Conservation (phyloP, 768 basidiomycete genomes). For the Auricularia cornea region DNA sequence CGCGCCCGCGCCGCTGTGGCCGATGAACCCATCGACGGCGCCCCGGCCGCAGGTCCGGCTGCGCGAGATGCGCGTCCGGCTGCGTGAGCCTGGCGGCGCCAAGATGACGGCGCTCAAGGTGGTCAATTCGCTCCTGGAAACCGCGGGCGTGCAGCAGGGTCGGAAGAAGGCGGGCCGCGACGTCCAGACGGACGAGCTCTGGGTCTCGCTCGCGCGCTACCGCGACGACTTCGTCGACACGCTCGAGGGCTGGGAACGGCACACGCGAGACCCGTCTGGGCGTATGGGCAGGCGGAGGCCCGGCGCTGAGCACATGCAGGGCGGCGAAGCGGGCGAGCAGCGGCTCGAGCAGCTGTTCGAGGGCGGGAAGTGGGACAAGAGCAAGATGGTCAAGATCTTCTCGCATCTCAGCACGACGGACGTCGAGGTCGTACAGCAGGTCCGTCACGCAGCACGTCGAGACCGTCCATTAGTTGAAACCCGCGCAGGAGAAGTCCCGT, state of each 20-base stretch:
- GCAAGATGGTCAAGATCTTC: conserved; percentile 55
- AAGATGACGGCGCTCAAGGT: conserved; percentile 47
- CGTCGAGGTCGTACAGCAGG: not conserved
- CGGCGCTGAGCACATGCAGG: conserved; percentile 27
- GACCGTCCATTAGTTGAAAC: not conserved
- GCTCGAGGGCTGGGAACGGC: conserved; percentile 54
- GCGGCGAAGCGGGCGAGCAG: conserved; percentile 20
- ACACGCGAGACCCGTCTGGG: conserved; percentile 34
- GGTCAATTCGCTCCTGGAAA: conserved; percentile 45
- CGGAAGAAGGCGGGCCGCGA: conserved; percentile 17
- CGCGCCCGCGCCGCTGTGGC: conserved; percentile 45
- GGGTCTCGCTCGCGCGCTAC: conserved; percentile 76
- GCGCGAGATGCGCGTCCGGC: conserved; percentile 48
- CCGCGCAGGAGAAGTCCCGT: conserved; percentile 1
- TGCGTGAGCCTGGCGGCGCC: conserved; percentile 46
- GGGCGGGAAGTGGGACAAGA: conserved; percentile 56
- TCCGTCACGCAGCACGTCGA: not conserved
- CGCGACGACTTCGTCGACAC: conserved; percentile 58
- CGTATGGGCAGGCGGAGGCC: conserved; percentile 31
- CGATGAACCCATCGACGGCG: conserved; percentile 13
- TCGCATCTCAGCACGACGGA: conserved; percentile 1
- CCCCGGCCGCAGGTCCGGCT: conserved; percentile 43
- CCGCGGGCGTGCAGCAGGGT: conserved; percentile 15
- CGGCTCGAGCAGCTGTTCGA: conserved; percentile 36
- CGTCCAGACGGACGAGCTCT: conserved; percentile 19